phyloP scores from a whole-genome alignment of 2,329 filamentous ascomycete genomes.

The Harringtonia lauricola region DNA sequence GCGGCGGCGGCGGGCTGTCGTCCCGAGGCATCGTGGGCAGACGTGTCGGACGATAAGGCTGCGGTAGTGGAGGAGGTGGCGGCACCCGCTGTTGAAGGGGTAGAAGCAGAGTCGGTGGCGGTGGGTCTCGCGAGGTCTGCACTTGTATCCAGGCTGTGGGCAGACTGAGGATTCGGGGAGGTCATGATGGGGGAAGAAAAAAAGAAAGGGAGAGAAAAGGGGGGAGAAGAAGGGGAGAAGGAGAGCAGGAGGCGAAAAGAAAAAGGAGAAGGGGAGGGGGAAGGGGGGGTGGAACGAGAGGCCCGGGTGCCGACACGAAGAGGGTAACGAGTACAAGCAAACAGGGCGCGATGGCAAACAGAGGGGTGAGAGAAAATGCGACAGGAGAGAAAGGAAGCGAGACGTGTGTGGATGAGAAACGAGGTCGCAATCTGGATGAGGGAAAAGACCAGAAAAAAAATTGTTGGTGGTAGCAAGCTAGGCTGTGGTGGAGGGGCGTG shows the following conservation, averaged over 20 bases:
- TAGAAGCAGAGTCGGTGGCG: constrained; percentile 6
- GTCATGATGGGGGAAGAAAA: constrained; percentile 24
- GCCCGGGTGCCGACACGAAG: background rate
- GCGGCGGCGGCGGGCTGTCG: constrained; percentile 51
- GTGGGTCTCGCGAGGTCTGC: constrained; percentile 19
- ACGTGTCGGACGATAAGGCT: background rate
- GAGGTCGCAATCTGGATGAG: constrained; percentile 9
- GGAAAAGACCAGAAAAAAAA: constrained; percentile 5
- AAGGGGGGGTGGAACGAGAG: background rate
- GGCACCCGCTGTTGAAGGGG: constrained; percentile 16
- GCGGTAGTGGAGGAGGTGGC: constrained; percentile 19
- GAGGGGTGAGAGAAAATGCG: constrained; percentile 4
- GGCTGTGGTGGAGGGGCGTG: constrained; percentile 6
- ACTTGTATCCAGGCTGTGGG: constrained; percentile 16
- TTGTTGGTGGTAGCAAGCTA: constrained; percentile 4
- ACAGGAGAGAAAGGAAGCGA: background rate
- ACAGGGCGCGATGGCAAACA: background rate
- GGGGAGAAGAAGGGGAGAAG: constrained; percentile 15
- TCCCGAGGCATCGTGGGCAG: constrained; percentile 47
- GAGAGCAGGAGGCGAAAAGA: constrained; percentile 7
- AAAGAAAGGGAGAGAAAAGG: constrained; percentile 17
- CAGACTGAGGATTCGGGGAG: constrained; percentile 13
- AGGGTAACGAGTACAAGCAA: constrained; percentile 1
- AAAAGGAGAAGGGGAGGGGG: background rate
- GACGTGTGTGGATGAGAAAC: constrained; percentile 3